Evolutionary conservation across 164 flowering plant species (phyloP), one percentile per base, ranked within the genome.

Genomic region (Umbilicus rupestris): DNA sequence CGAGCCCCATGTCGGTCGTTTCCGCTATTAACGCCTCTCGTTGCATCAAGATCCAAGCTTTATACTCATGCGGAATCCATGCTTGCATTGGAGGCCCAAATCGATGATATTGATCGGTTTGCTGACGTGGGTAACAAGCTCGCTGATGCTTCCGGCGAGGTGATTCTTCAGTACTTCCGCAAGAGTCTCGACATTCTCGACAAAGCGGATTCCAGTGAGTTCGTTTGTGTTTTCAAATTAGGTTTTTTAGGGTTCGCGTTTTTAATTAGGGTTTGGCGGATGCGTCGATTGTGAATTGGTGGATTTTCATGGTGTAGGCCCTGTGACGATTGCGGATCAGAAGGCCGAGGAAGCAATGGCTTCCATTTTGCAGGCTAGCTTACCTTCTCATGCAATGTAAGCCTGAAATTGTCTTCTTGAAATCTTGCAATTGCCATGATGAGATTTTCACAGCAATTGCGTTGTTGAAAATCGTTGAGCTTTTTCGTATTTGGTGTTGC

Each of bases 301-400:
- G 44, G 29, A 39, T 55, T 49, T 49, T 49, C 16, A 12, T 55
- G 60, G 55, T 39, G 15, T 41, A 94, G 97, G 99, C 82, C 99
- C 99, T 58, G 99, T 94, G 17, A 94, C 99, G 3, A 84, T 91
- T 66, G 99, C 99, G 39, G 99, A 94, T 71, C 78, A 76, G 77
- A 78, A 81, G 44, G 99, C 99, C 1, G 99, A 95, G 76, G 99
- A 91, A 65, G 52, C 96, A 28, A 94, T 95, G 99, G 82, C 81
- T 63, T 81, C 87, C 7, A 79, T 95, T 29, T 76, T 95, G 41
- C 65, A 78, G 35, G 86, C 87, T 73, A 80, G 75, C 68, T 82
- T 89, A 28, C 97, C 97, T 73, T 78, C 90, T 72, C 99, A 95
- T 82, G 99, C 96, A 64, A 82, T 95, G 99, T 92, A 63, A 78